phyloP scores from a whole-genome alignment of 116 monocot genomes.

The Posidonia oceanica region DNA sequence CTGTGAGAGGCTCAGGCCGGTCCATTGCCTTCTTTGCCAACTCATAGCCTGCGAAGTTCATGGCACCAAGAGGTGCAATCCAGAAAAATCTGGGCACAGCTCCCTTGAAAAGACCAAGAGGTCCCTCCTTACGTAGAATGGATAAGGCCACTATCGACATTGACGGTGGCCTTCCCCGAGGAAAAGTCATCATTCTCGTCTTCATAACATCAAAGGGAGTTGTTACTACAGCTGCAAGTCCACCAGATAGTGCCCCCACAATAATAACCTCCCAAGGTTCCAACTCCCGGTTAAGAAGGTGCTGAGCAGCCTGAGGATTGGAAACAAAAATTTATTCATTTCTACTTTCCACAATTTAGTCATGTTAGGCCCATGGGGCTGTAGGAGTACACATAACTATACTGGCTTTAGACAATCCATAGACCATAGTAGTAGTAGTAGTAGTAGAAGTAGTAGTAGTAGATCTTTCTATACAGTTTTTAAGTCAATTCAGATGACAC shows the following conservation, averaged over 20 bases:
- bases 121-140: slow-evolving; percentile 78
- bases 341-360: too few species aligned
- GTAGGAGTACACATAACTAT: too few species aligned
- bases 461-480: too few species aligned
- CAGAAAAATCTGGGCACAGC: slow-evolving; percentile 98
- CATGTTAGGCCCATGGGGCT: too few species aligned
- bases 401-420: too few species aligned
- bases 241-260: slow-evolving; percentile 89
- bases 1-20: neutral
- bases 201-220: slow-evolving; percentile 99
- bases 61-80: slow-evolving; percentile 89
- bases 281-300: slow-evolving; percentile 60
- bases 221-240: slow-evolving; percentile 77
- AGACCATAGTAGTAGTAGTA: too few species aligned
- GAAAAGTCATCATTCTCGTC: slow-evolving; percentile 94
- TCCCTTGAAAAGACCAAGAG: slow-evolving; percentile 90
- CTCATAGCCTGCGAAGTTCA: slow-evolving; percentile 21
- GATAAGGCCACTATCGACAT: slow-evolving; percentile 85
- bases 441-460: too few species aligned
- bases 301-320: slow-evolving; percentile 51
- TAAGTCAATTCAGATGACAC: too few species aligned
- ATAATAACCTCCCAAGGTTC: slow-evolving; percentile 80
- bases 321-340: neutral
- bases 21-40: slow-evolving; percentile 20
- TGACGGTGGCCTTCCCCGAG: slow-evolving; percentile 54